A percentile compares a stretch with the other conserved stretches of the same genome.
Evolutionary conservation across 1,284 basidiomycete species (phyloP).

Genomic region (Caloboletus inedulis): DNA sequence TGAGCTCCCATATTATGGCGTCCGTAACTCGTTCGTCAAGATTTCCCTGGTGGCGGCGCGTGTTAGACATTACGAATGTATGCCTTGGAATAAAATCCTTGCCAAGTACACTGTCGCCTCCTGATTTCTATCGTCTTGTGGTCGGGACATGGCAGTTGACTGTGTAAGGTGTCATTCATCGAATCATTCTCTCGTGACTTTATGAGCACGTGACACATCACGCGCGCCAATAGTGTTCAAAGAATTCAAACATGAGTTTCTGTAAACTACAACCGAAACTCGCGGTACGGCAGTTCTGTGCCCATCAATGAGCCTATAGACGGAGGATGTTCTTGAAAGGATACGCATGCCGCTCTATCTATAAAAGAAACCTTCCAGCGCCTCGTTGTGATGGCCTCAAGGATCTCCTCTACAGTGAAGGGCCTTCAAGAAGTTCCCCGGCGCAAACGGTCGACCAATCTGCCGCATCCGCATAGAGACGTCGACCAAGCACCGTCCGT

Average conservation of each 20-base stretch:
- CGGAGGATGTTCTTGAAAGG: neutral
- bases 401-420: neutral
- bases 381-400: neutral
- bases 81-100: constrained; percentile 25
- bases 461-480: neutral
- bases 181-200: neutral
- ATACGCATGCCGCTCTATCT: neutral
- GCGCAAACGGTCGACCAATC: neutral
- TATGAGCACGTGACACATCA: neutral
- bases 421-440: neutral
- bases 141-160: constrained; percentile 60
- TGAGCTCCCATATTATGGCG: constrained; percentile 95
- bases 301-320: neutral
- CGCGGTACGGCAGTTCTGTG: neutral
- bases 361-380: neutral
- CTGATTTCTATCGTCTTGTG: constrained; percentile 90
- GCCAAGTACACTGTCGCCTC: constrained; percentile 95
- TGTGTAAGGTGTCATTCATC: neutral
- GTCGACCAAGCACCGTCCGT: neutral
- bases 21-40: constrained; percentile 94
- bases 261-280: neutral
- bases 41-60: constrained; percentile 67
- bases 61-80: neutral
- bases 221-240: neutral
- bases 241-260: too few species aligned